These are phyloP conservation scores for Pseudonitzschia multistriata DNA, from an alignment of 108 stramenopile species.

Conservation along the genomic window DNA sequence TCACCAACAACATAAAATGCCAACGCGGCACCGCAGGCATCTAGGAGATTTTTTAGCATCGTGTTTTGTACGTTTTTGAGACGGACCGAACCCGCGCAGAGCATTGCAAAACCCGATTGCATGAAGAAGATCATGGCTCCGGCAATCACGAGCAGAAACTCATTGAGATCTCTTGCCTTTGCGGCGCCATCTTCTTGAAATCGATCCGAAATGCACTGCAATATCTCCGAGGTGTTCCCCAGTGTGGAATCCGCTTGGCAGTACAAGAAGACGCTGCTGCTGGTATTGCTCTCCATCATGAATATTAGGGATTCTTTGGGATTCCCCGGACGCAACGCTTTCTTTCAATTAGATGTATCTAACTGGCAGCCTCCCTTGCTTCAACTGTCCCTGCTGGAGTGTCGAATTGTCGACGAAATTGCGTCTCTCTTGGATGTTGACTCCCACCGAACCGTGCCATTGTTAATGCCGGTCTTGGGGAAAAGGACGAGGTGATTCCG, in stretches of 20 bases:
- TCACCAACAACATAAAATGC: slow-evolving; percentile 72
- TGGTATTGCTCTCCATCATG: neutral
- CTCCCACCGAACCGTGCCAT: too few species aligned
- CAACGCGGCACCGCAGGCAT: slow-evolving; percentile 74
- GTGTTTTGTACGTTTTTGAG: slow-evolving; percentile 86
- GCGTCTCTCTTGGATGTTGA: too few species aligned
- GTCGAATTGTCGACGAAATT: too few species aligned
- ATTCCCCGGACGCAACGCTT: neutral
- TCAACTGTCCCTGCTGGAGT: too few species aligned
- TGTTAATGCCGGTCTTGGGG: too few species aligned
- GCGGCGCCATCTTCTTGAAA: slow-evolving; percentile 12
- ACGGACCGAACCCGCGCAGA: slow-evolving; percentile 79
- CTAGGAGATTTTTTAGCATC: slow-evolving; percentile 82
- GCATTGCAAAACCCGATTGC: slow-evolving; percentile 85
- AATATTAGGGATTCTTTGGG: neutral
- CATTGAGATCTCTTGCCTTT: slow-evolving; percentile 16
- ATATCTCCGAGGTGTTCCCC: slow-evolving; percentile 17
- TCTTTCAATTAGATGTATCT: neutral
- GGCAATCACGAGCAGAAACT: slow-evolving; percentile 31
- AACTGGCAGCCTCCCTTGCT: too few species aligned
- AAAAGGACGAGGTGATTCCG: too few species aligned
- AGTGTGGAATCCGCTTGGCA: slow-evolving; percentile 15
- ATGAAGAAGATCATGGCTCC: slow-evolving; percentile 65
- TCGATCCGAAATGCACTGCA: slow-evolving; percentile 44
- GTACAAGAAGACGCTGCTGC: slow-evolving; percentile 13